Evolutionary conservation across 208 protist species (phyloP), one percentile per base, ranked within the genome.

Genomic region (Crithidia fasciculata): DNA sequence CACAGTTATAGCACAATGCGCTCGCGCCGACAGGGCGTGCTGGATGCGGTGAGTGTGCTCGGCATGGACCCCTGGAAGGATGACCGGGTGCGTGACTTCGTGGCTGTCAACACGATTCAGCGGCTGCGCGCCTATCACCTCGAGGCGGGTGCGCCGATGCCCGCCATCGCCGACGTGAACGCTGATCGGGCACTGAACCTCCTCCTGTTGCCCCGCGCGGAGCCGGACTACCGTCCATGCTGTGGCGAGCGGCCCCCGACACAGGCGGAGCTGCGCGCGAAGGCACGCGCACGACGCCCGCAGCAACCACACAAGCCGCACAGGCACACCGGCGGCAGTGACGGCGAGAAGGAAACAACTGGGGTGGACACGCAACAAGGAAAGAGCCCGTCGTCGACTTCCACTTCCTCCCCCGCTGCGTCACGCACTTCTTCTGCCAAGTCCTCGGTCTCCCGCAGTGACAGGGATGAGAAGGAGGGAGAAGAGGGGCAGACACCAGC

Each of bases 21-120:
- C 8, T 74, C 78, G n/a, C 76, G 78, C 41, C 75, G 82, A 12
- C 61, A 72, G 18, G 58, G 44, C 10, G 65, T 60, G 41, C 52
- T 62, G 3, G 76, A 81, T n/a, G 50, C 62, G 15, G 70, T 82
- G 28, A 67, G 57, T 13, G 59, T 74, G 8, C 78, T 72, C 4
- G 80, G 82, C 41, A 93, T 95, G 88, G 90, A 95, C 73, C 86
- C 88, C 8, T 95, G 90, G 88, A 92, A 90, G 47, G 90, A 95
- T 58, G 90, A 95, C 61, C 75, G 90, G 16, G 85, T 84, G 52
- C 82, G 90, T 43, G 90, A 95, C 70, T 95, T 93, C 58, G 80
- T 95, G n/a, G 84, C 86, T 13, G 75, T 95, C 47, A 95, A 95
- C 83, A 91, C 85, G 12, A 93, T 95, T 59, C 87, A 92, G 65